phyloP scores from a whole-genome alignment of 2,329 filamentous ascomycete species.

The Aspergillus pseudotamarii region DNA sequence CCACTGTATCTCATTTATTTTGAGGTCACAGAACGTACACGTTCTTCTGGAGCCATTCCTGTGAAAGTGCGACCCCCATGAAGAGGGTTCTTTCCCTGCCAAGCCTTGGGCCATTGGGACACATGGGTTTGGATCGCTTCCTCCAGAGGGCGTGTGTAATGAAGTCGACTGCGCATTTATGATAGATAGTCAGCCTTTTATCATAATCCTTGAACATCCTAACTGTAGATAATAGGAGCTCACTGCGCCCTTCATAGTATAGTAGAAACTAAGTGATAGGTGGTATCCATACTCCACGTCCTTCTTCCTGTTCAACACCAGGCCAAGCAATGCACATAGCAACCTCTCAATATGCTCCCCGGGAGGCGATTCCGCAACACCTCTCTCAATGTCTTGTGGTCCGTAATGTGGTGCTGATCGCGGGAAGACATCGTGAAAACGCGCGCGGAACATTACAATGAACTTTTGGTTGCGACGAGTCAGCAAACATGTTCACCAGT shows the following conservation, averaged over 20 bases:
- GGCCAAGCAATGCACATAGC: conserved; percentile 81
- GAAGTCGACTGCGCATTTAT: conserved; percentile 68
- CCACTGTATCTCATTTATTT: conserved; percentile 5
- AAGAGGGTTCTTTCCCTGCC: conserved; percentile 82
- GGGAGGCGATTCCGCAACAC: conserved; percentile 74
- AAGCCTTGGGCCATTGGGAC: conserved; percentile 82
- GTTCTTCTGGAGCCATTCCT: conserved; percentile 76
- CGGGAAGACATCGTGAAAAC: conserved; percentile 87
- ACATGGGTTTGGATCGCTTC: conserved; percentile 86
- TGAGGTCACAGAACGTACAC: conserved; percentile 59
- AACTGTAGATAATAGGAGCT: background rate
- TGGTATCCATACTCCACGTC: conserved; percentile 83
- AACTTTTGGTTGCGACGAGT: conserved; percentile 63
- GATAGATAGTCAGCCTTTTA: conserved; percentile 32
- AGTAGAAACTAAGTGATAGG: conserved; percentile 17
- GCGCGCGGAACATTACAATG: conserved; percentile 95
- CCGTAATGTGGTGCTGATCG: conserved; percentile 87
- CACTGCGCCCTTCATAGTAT: background rate
- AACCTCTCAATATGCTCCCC: conserved; percentile 85
- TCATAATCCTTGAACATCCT: background rate
- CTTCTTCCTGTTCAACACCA: conserved; percentile 96
- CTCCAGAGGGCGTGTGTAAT: conserved; percentile 90
- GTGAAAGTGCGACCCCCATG: conserved; percentile 79
- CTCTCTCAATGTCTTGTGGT: conserved; percentile 90
- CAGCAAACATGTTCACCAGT: conserved; percentile 35